A percentile compares a stretch with the other conserved stretches of the same genome.
Conservation (phyloP, 257 asterid species). For the Solanum sejunctum region DNA sequence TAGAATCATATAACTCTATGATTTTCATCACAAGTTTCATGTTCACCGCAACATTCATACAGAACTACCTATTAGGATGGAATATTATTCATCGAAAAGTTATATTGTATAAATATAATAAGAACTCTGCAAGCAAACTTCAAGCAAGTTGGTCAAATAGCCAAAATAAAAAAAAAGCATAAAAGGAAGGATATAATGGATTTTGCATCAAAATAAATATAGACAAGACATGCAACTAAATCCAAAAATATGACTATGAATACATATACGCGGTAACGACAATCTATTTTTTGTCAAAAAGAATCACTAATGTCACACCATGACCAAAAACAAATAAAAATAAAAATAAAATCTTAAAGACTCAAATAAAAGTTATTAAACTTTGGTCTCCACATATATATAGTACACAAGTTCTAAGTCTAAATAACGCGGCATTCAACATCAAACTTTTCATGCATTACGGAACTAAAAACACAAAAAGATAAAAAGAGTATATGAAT, state of each 20-base stretch:
- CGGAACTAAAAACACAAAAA: not conserved
- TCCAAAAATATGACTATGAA: not conserved
- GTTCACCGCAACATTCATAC: too few species aligned
- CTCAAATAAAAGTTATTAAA: not conserved
- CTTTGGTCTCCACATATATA: not conserved
- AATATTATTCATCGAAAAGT: not conserved
- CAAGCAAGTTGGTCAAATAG: not conserved
- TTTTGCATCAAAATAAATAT: not conserved
- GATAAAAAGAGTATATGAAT: not conserved
- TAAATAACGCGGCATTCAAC: not conserved
- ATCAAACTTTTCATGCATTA: not conserved
- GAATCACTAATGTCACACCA: not conserved
- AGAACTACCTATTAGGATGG: not conserved
- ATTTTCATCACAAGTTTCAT: not conserved
- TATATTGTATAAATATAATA: not conserved
- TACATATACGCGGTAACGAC: not conserved
- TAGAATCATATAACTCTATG: not conserved
- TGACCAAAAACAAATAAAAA: not conserved
- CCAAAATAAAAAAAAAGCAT: not conserved
- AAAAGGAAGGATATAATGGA: not conserved
- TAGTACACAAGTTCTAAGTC: not conserved
- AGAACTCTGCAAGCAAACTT: not conserved
- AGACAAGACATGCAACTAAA: not conserved
- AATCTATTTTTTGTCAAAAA: not conserved
- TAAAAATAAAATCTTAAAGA: not conserved